Evolutionary conservation across 768 basidiomycete genomes (phyloP).

Genomic region (Rhizopogon roseolus): DNA sequence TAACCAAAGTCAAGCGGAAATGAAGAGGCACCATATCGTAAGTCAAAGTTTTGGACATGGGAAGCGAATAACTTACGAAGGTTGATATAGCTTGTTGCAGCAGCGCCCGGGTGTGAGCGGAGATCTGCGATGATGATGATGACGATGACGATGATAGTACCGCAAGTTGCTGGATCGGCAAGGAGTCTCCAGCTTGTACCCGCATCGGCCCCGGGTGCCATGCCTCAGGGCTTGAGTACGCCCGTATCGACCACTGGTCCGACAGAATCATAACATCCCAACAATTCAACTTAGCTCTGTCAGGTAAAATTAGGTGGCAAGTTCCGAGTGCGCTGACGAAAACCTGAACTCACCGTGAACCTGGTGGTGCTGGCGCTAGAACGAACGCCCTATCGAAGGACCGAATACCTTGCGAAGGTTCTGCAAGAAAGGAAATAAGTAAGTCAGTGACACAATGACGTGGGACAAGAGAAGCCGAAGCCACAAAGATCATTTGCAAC

Average conservation of each 20-base stretch:
- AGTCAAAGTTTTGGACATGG: slow-evolving; percentile 9
- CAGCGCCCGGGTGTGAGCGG: slow-evolving; percentile 29
- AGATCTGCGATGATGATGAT: slow-evolving; percentile 17
- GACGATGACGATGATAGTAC: slow-evolving; percentile 12
- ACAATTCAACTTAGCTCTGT: slow-evolving; percentile 71
- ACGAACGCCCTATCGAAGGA: slow-evolving; percentile 95
- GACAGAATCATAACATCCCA: slow-evolving; percentile 92
- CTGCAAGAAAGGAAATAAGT: slow-evolving; percentile 30
- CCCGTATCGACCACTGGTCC: slow-evolving; percentile 79
- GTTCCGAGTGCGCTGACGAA: background rate
- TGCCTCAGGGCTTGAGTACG: slow-evolving; percentile 77
- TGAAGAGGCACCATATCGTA: slow-evolving; percentile 3
- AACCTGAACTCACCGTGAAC: slow-evolving; percentile 65
- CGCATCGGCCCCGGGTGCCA: slow-evolving; percentile 74
- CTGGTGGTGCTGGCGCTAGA: slow-evolving; percentile 72
- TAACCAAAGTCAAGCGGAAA: slow-evolving; percentile 24
- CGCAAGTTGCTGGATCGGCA: slow-evolving; percentile 12
- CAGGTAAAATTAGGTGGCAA: slow-evolving; percentile 12
- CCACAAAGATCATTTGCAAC: background rate
- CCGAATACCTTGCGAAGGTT: slow-evolving; percentile 71
- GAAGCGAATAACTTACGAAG: slow-evolving; percentile 45
- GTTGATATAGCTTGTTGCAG: slow-evolving; percentile 48
- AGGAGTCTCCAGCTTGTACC: slow-evolving; percentile 50
- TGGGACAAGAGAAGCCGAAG: background rate
- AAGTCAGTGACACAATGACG: slow-evolving; percentile 7